phyloP scores from a whole-genome alignment of 768 basidiomycete species.

The Suillus discolor region DNA sequence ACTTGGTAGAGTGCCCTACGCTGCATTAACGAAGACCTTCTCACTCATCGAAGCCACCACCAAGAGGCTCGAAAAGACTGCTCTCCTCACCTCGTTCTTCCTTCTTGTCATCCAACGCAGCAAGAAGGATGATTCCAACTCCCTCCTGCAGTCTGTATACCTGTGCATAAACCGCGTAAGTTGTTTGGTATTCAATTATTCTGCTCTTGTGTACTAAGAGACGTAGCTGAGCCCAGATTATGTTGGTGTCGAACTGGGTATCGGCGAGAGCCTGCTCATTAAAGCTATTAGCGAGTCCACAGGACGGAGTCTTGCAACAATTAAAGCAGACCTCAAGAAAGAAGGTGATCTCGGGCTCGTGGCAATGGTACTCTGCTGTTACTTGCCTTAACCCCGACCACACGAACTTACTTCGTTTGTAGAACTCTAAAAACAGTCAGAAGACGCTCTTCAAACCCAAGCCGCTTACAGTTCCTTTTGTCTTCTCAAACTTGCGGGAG shows the following conservation, averaged over 20 bases:
- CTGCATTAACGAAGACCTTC: constrained; percentile 88
- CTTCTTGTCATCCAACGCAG: constrained; percentile 88
- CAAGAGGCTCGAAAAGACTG: constrained; percentile 91
- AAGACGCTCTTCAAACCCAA: constrained; percentile 95
- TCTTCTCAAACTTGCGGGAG: constrained; percentile 88
- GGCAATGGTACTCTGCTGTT: constrained; percentile 63
- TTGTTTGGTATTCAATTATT: not conserved
- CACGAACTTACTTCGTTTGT: constrained; percentile 2
- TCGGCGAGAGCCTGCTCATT: constrained; percentile 91
- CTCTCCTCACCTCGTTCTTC: constrained; percentile 86
- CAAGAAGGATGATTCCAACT: constrained; percentile 68
- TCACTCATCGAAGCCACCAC: constrained; percentile 91
- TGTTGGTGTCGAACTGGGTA: constrained; percentile 91
- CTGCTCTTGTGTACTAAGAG: constrained; percentile 7
- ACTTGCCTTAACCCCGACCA: not conserved
- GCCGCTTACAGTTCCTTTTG: constrained; percentile 82
- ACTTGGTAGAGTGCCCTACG: constrained; percentile 80
- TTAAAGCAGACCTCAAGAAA: constrained; percentile 92
- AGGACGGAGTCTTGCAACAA: constrained; percentile 77
- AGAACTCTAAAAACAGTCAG: constrained; percentile 94
- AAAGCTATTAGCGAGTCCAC: constrained; percentile 96
- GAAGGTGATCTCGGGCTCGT: constrained; percentile 96
- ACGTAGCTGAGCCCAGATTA: constrained; percentile 91
- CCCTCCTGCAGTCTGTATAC: constrained; percentile 88
- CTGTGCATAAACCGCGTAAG: constrained; percentile 92